These are phyloP conservation scores for Metschnikowia borealis DNA, from an alignment of 805 yeast species.

Conservation along the genomic window DNA sequence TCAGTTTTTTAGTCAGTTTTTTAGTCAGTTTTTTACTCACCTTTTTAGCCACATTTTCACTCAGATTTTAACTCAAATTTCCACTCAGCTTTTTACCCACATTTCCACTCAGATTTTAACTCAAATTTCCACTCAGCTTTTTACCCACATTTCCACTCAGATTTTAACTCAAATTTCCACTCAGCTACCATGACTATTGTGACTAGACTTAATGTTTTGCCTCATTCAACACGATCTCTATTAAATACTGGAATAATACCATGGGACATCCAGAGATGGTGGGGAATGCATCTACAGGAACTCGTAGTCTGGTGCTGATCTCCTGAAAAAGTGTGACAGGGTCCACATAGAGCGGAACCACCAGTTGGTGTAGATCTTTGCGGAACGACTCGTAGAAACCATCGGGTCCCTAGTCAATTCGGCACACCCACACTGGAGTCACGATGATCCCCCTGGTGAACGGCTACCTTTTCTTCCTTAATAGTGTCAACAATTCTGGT, in stretches of 20 bases:
- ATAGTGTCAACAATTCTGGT: too few relatives aligned
- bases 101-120: too few relatives aligned
- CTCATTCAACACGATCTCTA: constrained; percentile 78
- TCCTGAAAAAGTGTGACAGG: constrained; percentile 55
- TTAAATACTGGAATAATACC: constrained; percentile 77
- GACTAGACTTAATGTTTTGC: constrained; percentile 42
- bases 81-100: too few relatives aligned
- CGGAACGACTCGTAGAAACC: constrained; percentile 68
- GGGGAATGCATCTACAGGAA: constrained; percentile 85
- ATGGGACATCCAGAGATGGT: constrained; percentile 68
- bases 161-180: too few relatives aligned
- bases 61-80: too few relatives aligned
- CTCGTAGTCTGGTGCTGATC: constrained; percentile 57
- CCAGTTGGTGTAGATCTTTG: constrained; percentile 75
- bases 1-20: too few relatives aligned
- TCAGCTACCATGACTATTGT: too few relatives aligned
- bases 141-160: too few relatives aligned
- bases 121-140: too few relatives aligned
- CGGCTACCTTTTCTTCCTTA: too few relatives aligned
- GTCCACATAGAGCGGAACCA: constrained; percentile 76
- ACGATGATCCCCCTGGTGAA: constrained; percentile 69
- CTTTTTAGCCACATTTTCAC: too few relatives aligned
- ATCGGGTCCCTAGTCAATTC: constrained; percentile 55
- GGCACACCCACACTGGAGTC: constrained; percentile 76
- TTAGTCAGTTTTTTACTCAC: too few relatives aligned